Evolutionary conservation across 441 rosid species (phyloP).

Genomic region (Sinapis alba): DNA sequence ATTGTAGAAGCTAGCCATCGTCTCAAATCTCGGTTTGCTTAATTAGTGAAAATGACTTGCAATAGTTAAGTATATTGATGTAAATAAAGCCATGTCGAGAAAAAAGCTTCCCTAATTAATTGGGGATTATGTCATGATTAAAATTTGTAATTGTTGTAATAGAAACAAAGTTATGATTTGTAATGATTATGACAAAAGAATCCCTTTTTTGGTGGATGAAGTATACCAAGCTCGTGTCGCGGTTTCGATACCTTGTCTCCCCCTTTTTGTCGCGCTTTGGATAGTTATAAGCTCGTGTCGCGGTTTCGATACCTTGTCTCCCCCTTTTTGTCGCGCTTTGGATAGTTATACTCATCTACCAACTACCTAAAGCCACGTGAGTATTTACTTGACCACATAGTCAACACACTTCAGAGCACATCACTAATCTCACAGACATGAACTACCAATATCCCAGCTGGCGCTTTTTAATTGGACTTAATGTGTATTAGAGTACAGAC

Average conservation of each 20-base stretch:
- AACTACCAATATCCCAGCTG: constrained; percentile 7
- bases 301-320: constrained; percentile 23
- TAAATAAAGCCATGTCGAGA: too few relatives aligned
- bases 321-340: not conserved
- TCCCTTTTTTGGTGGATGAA: not conserved
- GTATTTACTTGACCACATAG: constrained; percentile 25
- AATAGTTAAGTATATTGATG: too few relatives aligned
- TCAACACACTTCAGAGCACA: not conserved
- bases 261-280: constrained; percentile 3
- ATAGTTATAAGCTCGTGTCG: too few relatives aligned
- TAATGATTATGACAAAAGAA: constrained; percentile 5
- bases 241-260: constrained; percentile 23
- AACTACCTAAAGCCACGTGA: constrained; percentile 33
- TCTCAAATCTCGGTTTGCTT: too few relatives aligned
- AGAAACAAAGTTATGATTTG: too few relatives aligned
- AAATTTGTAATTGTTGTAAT: too few relatives aligned
- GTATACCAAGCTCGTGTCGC: constrained; percentile 4
- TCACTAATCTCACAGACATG: not conserved
- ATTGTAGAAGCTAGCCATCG: too few relatives aligned
- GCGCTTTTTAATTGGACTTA: not conserved
- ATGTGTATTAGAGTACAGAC: not conserved
- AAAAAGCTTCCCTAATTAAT: too few relatives aligned
- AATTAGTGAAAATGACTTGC: too few relatives aligned
- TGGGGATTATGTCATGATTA: not conserved
- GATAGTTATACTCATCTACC: constrained; percentile 17